phyloP scores from a whole-genome alignment of 306 rosid species.

The Ziziphus jujuba region DNA sequence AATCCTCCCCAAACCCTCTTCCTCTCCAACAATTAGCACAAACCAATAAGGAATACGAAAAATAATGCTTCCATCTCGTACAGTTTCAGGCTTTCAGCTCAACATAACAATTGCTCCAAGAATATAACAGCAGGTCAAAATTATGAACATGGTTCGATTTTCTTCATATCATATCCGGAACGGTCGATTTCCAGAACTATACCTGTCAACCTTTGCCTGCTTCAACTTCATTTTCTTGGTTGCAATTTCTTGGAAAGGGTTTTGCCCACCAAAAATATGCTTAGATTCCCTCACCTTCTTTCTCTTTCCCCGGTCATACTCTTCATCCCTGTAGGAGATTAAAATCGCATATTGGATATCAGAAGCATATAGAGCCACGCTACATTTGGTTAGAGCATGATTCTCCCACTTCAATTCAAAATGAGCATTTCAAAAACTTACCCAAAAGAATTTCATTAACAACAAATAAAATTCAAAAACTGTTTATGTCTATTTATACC shows the following conservation, averaged over 20 bases:
- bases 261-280: conserved; percentile 54
- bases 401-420: neutral
- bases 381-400: neutral
- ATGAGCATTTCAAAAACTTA: neutral
- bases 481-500: too few species aligned
- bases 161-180: conserved; percentile 71
- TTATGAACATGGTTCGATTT: neutral
- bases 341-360: neutral
- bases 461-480: neutral
- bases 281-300: conserved; percentile 64
- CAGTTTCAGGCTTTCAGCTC: conserved; percentile 21
- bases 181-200: conserved; percentile 60
- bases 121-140: conserved; percentile 15
- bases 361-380: neutral
- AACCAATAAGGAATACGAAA: conserved; percentile 8
- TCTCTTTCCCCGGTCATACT: conserved; percentile 79
- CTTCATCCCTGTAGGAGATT: conserved; percentile 76
- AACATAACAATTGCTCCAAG: conserved; percentile 29
- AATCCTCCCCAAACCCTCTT: conserved; percentile 23
- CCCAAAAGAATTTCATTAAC: neutral
- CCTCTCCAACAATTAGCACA: conserved; percentile 18
- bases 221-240: conserved; percentile 43
- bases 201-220: conserved; percentile 47
- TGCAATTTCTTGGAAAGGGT: conserved; percentile 76
- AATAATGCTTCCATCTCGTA: conserved; percentile 27